Conservation (phyloP, 2,329 filamentous ascomycete genomes). For the Pseudogymnoascus destructans region DNA sequence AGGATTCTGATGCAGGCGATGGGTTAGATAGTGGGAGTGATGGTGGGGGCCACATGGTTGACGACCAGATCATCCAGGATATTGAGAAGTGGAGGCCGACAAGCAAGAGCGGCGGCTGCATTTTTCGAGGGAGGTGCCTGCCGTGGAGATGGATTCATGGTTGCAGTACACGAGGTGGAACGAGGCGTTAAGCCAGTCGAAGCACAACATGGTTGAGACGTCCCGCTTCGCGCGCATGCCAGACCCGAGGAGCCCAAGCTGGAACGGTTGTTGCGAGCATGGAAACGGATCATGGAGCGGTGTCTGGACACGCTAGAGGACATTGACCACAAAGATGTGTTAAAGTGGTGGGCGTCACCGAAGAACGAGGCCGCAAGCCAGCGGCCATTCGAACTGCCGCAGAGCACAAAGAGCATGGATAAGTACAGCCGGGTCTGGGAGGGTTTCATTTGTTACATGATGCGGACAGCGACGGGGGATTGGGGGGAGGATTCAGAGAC, state of each 20-base stretch:
- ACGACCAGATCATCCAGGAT: neutral
- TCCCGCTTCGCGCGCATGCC: neutral
- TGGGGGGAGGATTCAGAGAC: too few species aligned
- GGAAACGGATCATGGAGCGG: neutral
- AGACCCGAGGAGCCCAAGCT: neutral
- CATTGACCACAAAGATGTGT: neutral
- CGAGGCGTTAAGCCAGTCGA: neutral
- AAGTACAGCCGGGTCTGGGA: neutral
- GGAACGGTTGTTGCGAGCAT: neutral
- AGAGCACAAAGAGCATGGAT: neutral
- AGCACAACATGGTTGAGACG: neutral
- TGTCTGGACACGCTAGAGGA: neutral
- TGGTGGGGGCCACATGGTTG: neutral
- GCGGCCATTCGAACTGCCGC: neutral
- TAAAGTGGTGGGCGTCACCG: neutral
- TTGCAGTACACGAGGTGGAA: neutral
- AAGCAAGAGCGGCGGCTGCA: neutral
- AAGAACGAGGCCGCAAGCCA: conserved; percentile 5
- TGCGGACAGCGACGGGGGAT: neutral
- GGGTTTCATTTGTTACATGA: neutral
- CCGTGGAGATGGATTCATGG: neutral
- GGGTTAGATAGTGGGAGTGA: neutral
- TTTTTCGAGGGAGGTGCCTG: neutral
- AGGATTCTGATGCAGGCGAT: neutral
- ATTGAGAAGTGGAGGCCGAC: neutral